A percentile compares a stretch with the other conserved stretches of the same genome.
Evolutionary conservation across 306 rosid genomes (phyloP).

Genomic region (Styphnolobium japonicum): DNA sequence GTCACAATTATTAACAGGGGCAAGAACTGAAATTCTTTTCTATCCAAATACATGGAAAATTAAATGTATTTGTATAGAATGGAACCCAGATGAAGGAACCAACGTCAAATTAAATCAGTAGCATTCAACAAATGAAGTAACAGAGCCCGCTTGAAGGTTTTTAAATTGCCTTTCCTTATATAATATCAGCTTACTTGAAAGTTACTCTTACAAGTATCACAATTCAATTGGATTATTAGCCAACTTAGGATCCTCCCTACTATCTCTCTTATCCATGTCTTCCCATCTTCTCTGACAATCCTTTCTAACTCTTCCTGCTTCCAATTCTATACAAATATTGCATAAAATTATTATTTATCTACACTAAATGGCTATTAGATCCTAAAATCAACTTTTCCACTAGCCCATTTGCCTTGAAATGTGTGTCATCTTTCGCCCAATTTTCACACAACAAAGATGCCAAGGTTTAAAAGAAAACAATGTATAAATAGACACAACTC

Average conservation of each 20-base stretch:
- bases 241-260: neutral
- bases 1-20: neutral
- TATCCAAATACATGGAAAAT: too few species aligned
- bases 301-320: slow-evolving; percentile 7
- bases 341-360: neutral
- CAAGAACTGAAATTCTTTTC: neutral
- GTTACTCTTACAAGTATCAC: neutral
- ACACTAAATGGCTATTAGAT: neutral
- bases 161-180: neutral
- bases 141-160: neutral
- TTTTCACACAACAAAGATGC: neutral
- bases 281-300: neutral
- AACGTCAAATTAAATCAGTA: neutral
- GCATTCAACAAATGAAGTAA: neutral
- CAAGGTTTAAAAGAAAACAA: neutral
- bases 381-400: neutral
- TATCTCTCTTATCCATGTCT: neutral
- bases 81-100: neutral
- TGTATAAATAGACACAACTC: too few species aligned
- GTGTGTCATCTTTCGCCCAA: neutral
- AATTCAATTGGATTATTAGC: neutral
- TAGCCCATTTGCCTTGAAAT: neutral
- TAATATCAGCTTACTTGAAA: neutral
- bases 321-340: neutral
- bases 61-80: too few species aligned